Conservation (phyloP, 768 basidiomycete genomes). For the Pleurotus djamor region DNA sequence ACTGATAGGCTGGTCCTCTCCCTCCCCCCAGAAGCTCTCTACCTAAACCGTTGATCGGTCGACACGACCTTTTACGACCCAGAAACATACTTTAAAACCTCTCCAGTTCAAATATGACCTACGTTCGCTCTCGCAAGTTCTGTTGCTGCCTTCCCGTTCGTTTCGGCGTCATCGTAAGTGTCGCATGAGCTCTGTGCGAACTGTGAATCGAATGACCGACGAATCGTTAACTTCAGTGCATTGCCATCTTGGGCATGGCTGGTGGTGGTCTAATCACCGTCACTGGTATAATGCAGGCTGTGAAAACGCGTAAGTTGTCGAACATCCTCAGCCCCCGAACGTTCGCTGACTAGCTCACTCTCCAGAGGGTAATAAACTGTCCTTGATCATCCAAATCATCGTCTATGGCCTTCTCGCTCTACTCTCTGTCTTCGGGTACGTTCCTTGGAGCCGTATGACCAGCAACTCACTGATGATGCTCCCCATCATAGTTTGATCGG, state of each 20-base stretch:
- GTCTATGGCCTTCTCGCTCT: slow-evolving; percentile 39
- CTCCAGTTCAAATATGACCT: slow-evolving; percentile 23
- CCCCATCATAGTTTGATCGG: slow-evolving; percentile 34
- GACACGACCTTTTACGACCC: slow-evolving; percentile 15
- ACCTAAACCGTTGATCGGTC: slow-evolving; percentile 17
- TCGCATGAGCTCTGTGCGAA: neutral
- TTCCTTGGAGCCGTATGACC: neutral
- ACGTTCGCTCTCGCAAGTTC: slow-evolving; percentile 39
- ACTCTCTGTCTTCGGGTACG: slow-evolving; percentile 44
- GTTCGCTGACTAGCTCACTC: neutral
- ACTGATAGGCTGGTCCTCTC: slow-evolving; percentile 47
- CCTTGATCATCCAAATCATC: slow-evolving; percentile 37
- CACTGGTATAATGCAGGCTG: slow-evolving; percentile 32
- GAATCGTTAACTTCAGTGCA: slow-evolving; percentile 23
- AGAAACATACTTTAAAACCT: slow-evolving; percentile 3
- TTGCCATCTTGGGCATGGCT: slow-evolving; percentile 41
- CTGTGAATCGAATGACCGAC: neutral
- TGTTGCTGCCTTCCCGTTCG: slow-evolving; percentile 51
- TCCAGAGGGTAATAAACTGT: slow-evolving; percentile 33
- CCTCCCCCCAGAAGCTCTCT: slow-evolving; percentile 16
- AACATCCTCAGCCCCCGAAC: neutral
- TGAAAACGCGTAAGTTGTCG: slow-evolving; percentile 22
- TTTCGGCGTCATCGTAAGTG: slow-evolving; percentile 42
- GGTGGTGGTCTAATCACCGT: slow-evolving; percentile 39
- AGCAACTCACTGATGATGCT: neutral